Conservation (phyloP, 2,329 filamentous ascomycete species). For the Calonectria henricotiae region DNA sequence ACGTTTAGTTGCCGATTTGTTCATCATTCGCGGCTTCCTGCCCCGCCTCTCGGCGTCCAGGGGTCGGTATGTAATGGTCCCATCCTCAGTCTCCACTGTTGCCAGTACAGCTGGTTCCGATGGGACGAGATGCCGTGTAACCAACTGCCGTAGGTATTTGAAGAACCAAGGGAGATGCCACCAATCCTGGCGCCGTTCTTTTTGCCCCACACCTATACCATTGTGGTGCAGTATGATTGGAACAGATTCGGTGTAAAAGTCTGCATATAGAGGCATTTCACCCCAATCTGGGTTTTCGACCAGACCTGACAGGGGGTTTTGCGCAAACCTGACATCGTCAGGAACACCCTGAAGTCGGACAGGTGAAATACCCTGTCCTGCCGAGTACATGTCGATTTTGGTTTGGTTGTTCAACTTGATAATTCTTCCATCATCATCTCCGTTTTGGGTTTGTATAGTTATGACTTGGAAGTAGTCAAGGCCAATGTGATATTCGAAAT, state of each 20-base stretch:
- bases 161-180: slow-evolving; percentile 38
- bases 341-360: slow-evolving; percentile 46
- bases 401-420: slow-evolving; percentile 41
- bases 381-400: slow-evolving; percentile 41
- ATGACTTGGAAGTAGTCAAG: slow-evolving; percentile 51
- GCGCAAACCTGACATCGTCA: slow-evolving; percentile 38
- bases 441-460: slow-evolving; percentile 42
- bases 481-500: slow-evolving; percentile 51
- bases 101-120: background rate
- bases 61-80: background rate
- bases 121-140: background rate
- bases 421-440: slow-evolving; percentile 16
- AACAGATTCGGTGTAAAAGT: slow-evolving; percentile 33
- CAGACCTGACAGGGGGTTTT: slow-evolving; percentile 36
- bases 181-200: slow-evolving; percentile 28
- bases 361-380: slow-evolving; percentile 39
- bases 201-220: slow-evolving; percentile 20
- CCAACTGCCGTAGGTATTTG: slow-evolving; percentile 6
- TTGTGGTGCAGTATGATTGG: slow-evolving; percentile 31
- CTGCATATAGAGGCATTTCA: slow-evolving; percentile 35
- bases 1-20: background rate
- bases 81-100: background rate
- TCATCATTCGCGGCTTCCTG: background rate
- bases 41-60: background rate
- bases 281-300: slow-evolving; percentile 33